A percentile compares a stretch with the other conserved stretches of the same genome.
phyloP scores from a whole-genome alignment of 176 grass and related monocot genomes.

The Sorghum bicolor region DNA sequence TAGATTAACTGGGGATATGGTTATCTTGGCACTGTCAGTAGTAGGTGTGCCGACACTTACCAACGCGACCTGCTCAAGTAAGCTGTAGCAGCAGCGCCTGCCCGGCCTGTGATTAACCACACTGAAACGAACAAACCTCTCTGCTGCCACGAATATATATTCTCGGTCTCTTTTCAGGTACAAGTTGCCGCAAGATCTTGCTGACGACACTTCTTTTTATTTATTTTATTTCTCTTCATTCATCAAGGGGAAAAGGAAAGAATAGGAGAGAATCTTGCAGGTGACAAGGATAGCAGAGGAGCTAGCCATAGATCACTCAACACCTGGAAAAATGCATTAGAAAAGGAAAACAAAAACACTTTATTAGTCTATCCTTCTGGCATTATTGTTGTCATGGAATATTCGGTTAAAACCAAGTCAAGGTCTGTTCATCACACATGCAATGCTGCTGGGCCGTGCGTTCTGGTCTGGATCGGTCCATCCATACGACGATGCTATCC shows the following conservation, averaged over 20 bases:
- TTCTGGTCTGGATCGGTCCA: too few species aligned
- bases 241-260: background rate
- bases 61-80: background rate
- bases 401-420: background rate
- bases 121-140: conserved; percentile 36
- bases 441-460: background rate
- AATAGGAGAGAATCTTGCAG: conserved; percentile 24
- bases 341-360: background rate
- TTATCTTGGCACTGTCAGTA: conserved; percentile 14
- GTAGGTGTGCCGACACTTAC: conserved; percentile 47
- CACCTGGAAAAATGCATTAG: background rate
- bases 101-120: conserved; percentile 6
- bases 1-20: background rate
- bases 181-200: conserved; percentile 36
- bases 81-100: background rate
- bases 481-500: too few species aligned
- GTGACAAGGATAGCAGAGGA: conserved; percentile 7
- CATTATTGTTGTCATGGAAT: background rate
- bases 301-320: conserved; percentile 22
- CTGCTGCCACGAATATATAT: conserved; percentile 12
- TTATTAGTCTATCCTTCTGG: background rate
- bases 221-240: background rate
- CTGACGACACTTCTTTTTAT: background rate
- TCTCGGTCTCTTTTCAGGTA: background rate
- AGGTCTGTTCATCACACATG: background rate